Evolutionary conservation across 1,139 yeast species (phyloP).

Genomic region (Pichiaceae sp.): DNA sequence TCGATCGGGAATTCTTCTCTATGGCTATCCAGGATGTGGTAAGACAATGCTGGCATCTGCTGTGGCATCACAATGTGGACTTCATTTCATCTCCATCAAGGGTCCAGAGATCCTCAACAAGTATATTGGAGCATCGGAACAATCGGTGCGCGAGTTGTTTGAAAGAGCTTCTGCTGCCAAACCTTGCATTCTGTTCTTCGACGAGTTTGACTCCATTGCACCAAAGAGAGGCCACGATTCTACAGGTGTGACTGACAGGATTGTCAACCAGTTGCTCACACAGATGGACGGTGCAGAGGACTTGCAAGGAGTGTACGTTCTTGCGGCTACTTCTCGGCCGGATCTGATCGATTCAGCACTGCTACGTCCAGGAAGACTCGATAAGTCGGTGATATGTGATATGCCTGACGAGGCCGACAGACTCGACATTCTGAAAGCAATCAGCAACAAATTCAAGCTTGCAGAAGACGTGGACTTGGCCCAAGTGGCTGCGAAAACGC

Average conservation of each 20-base stretch:
- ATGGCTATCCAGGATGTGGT: constrained; percentile 98
- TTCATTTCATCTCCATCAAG: constrained; percentile 86
- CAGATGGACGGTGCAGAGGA: constrained; percentile 99
- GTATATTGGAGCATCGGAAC: constrained; percentile 97
- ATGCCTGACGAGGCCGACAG: constrained; percentile 72
- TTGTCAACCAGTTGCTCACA: constrained; percentile 91
- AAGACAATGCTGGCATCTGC: constrained; percentile 91
- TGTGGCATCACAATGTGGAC: constrained; percentile 88
- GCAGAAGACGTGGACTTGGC: constrained; percentile 43
- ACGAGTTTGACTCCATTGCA: constrained; percentile 94
- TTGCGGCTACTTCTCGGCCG: constrained; percentile 95
- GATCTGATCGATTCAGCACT: constrained; percentile 93
- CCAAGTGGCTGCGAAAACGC: constrained; percentile 50
- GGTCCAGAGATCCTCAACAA: constrained; percentile 96
- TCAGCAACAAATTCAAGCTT: constrained; percentile 42
- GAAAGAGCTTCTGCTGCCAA: constrained; percentile 92
- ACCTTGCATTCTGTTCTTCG: constrained; percentile 91
- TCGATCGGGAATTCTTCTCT: constrained; percentile 81
- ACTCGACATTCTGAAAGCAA: constrained; percentile 59
- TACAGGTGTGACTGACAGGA: constrained; percentile 96
- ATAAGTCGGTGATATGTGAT: constrained; percentile 84
- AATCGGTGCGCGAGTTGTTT: constrained; percentile 84
- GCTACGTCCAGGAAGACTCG: constrained; percentile 91
- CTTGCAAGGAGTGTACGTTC: constrained; percentile 88
- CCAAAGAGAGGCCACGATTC: constrained; percentile 98